Base-by-base conservation (phyloP, 306 rosid genomes). In the Cajanus cajan region DNA sequence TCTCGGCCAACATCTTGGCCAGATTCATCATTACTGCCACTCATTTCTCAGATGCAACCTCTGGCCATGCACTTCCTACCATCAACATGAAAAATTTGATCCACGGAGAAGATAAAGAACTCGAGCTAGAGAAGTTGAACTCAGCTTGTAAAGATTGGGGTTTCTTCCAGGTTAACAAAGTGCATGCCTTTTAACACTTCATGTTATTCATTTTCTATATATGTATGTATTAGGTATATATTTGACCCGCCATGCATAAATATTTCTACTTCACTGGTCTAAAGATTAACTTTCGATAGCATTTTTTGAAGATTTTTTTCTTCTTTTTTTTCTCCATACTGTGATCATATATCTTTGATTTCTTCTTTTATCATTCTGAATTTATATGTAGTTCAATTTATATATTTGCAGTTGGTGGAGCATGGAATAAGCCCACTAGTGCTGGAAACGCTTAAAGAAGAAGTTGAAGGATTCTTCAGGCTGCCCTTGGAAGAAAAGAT, bases 141-240 rank as follows among this genome's bases (percentile, higher is more conserved):
- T 84, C 84, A 2, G 67, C 88, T 84, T 91, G 91, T 78, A 86
- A 45, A 69, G 82, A 85, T 4, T 89, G 93, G 91, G 96, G 96
- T 33, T 13, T 87, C 62, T 86, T 89, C 74, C 90, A 91, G 90
- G 96, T 80, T 55, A 7, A 0, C 13, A 55, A 55, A 65, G 31
- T 22, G 15, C 4, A 13, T 22, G 15, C 2, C 63, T 10, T 22
- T 55, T 22, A 55, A 14, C 33, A 55, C 34, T 22, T 55, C 50
- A 50, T 45, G 15, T 0, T 1, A 3, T 1, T 28, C 1, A 28
- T 1, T 28, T 28, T 28, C 31, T 28, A 1, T 28, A 28, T 1
- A 28, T 1, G 3, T 28, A 28, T 3, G 3, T 28, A 3, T 28
- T 28, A 3, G 31, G 31, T 28, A 28, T n/a, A n/a, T n/a, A 28